Percentiles rank a stretch among this genome's conserved stretches.
phyloP scores from a whole-genome alignment of 257 asterid species.

The Solanum etuberosum region DNA sequence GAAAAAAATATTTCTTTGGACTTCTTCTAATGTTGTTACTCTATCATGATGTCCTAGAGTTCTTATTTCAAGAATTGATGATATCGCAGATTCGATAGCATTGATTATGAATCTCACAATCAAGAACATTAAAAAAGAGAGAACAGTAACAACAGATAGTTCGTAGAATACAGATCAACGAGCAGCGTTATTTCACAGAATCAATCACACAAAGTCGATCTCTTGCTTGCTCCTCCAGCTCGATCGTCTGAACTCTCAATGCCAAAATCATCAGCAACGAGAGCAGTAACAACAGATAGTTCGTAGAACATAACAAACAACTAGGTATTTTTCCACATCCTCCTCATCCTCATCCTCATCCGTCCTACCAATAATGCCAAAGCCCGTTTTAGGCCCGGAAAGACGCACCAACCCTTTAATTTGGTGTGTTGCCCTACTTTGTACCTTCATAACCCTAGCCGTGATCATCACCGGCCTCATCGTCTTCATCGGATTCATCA shows the following conservation, averaged over 20 bases:
- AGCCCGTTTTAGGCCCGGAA: slow-evolving; percentile 16
- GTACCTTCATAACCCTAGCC: slow-evolving; percentile 41
- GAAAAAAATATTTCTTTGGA: background rate
- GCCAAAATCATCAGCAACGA: background rate
- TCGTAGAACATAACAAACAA: background rate
- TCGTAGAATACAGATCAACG: background rate
- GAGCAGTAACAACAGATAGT: background rate
- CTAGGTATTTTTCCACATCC: background rate
- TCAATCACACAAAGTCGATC: background rate
- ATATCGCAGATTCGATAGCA: background rate
- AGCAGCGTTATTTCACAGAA: background rate
- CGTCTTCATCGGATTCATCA: slow-evolving; percentile 52
- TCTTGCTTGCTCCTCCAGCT: background rate
- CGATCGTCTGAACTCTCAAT: background rate
- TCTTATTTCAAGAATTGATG: background rate
- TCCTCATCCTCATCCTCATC: background rate
- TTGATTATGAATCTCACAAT: background rate
- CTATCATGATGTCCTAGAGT: background rate
- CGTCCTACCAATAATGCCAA: slow-evolving; percentile 21
- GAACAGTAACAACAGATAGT: background rate
- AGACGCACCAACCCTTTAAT: slow-evolving; percentile 50
- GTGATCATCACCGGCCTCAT: slow-evolving; percentile 55
- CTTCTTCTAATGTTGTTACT: slow-evolving; percentile 3
- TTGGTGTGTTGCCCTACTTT: slow-evolving; percentile 58
- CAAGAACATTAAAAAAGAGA: background rate